phyloP scores from a whole-genome alignment of 2,329 filamentous ascomycete species.

The Alternaria sp. region DNA sequence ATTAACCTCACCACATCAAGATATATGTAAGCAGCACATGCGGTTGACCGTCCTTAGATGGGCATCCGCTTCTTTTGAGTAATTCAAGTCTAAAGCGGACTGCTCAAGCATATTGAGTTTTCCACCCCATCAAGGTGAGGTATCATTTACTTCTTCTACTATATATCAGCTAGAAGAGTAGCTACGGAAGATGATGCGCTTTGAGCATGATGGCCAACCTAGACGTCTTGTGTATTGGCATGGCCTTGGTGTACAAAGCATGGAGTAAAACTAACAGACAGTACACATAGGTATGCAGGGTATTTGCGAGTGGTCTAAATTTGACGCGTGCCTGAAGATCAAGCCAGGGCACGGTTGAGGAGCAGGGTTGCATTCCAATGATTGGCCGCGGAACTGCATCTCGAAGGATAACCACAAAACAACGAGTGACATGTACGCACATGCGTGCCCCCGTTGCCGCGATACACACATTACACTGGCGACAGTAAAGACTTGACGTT shows the following conservation, averaged over 20 bases:
- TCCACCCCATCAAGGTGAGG: background rate
- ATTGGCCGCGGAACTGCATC: slow-evolving; percentile 8
- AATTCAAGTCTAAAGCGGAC: background rate
- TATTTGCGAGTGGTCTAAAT: background rate
- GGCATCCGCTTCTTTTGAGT: background rate
- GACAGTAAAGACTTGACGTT: background rate
- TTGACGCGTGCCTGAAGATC: slow-evolving; percentile 10
- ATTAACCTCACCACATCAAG: background rate
- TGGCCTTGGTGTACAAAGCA: background rate
- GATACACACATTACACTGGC: background rate
- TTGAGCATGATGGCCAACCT: background rate
- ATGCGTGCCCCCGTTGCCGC: background rate
- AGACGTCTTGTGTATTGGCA: background rate
- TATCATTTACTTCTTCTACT: background rate
- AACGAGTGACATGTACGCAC: background rate
- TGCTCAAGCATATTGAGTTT: background rate
- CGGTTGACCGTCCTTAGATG: background rate
- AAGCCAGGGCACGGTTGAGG: background rate
- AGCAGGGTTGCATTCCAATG: background rate
- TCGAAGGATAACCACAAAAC: background rate
- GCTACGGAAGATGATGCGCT: too few species aligned
- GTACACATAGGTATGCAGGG: background rate
- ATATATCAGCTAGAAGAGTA: background rate
- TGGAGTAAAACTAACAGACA: background rate
- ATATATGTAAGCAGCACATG: background rate